A percentile compares a stretch with the other conserved stretches of the same genome.
These are phyloP conservation scores for Geotrichum fermentans DNA, from an alignment of 1,139 yeast species.

Conservation along the genomic window DNA sequence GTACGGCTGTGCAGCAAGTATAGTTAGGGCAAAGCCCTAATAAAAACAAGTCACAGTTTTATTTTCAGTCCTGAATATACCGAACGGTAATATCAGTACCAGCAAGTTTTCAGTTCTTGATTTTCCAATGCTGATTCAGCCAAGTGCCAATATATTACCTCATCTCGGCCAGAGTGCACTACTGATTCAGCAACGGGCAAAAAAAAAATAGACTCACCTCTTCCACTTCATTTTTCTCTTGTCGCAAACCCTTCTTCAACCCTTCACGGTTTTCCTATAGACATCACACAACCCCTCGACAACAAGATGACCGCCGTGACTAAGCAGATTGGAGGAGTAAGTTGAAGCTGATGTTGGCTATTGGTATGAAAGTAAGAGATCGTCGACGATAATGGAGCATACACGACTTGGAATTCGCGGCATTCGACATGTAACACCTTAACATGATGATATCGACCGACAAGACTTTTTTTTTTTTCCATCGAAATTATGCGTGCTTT, in stretches of 20 bases:
- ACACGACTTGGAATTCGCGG: too few species aligned
- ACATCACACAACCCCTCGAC: constrained; percentile 20
- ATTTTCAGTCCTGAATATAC: background rate
- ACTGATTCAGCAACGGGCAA: background rate
- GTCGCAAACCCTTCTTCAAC: constrained; percentile 14
- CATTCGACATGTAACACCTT: too few species aligned
- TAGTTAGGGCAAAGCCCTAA: background rate
- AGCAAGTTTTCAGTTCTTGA: background rate
- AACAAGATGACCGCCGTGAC: constrained; percentile 36
- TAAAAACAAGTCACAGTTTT: background rate
- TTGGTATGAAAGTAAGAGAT: too few species aligned
- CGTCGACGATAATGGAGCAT: too few species aligned
- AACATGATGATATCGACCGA: too few species aligned
- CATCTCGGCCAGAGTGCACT: background rate
- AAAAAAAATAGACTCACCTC: constrained; percentile 6
- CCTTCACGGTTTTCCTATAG: constrained; percentile 19
- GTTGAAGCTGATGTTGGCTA: constrained; percentile 24
- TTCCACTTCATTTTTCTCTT: constrained; percentile 9
- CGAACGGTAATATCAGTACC: background rate
- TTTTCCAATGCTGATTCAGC: background rate
- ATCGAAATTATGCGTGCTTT: too few species aligned
- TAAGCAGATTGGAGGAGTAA: constrained; percentile 39
- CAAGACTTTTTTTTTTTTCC: too few species aligned
- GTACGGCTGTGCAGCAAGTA: background rate
- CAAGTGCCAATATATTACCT: background rate